These are phyloP conservation scores for Lithohypha guttulata DNA, from an alignment of 2,329 filamentous ascomycete genomes.

Conservation along the genomic window DNA sequence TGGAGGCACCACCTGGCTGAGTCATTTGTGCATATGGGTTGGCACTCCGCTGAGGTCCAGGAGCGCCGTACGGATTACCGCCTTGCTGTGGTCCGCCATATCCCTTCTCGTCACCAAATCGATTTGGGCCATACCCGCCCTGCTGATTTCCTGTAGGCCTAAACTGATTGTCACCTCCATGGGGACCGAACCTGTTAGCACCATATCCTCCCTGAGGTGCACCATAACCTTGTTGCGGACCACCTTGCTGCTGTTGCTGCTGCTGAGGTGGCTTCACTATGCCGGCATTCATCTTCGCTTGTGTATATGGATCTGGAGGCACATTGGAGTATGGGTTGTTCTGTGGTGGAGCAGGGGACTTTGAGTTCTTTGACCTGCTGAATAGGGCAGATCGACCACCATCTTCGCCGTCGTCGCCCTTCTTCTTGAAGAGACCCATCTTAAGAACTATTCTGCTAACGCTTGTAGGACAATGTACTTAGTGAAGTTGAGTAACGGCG, in stretches of 20 bases:
- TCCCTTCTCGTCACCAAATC: constrained; percentile 36
- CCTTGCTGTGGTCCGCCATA: constrained; percentile 36
- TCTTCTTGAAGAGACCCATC: constrained; percentile 43
- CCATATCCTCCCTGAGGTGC: constrained; percentile 21
- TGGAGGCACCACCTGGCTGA: constrained; percentile 32
- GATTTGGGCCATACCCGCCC: constrained; percentile 32
- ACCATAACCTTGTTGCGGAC: constrained; percentile 8
- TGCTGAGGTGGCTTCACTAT: constrained; percentile 27
- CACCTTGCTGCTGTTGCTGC: constrained; percentile 8
- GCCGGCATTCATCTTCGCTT: constrained; percentile 35
- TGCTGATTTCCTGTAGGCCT: constrained; percentile 7
- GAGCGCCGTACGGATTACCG: constrained; percentile 36
- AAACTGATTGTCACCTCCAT: constrained; percentile 12
- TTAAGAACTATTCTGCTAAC: no score
- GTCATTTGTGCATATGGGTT: constrained; percentile 25
- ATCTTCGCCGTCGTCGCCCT: constrained; percentile 42
- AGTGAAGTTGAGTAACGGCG: no score
- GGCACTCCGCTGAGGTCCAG: constrained; percentile 29
- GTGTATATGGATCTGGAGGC: constrained; percentile 44
- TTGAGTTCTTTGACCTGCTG: constrained; percentile 44
- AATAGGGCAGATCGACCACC: constrained; percentile 48
- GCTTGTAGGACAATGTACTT: no score
- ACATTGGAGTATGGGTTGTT: constrained; percentile 47
- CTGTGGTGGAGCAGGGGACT: constrained; percentile 38
- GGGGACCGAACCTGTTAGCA: constrained; percentile 19